These are phyloP conservation scores for Xylaria sp. DNA, from an alignment of 2,329 filamentous ascomycete species.

Conservation along the genomic window DNA sequence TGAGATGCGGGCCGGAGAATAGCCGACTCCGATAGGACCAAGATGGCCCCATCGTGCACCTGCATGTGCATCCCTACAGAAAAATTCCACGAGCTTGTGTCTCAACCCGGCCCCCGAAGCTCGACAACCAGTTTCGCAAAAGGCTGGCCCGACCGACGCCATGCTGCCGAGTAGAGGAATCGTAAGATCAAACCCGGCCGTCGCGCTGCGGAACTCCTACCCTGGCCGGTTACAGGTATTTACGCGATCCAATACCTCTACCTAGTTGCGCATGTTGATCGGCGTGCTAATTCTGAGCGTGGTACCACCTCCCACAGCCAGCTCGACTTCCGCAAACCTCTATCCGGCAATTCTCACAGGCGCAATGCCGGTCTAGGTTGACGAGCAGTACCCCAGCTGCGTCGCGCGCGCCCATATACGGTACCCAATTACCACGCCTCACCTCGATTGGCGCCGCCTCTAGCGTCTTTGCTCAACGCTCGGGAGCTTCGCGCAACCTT, in stretches of 20 bases:
- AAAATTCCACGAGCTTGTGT: background rate
- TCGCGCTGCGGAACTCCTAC: slow-evolving; percentile 42
- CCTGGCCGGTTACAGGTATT: slow-evolving; percentile 36
- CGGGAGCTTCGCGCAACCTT: slow-evolving; percentile 35
- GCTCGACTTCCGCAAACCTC: slow-evolving; percentile 18
- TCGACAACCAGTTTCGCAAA: background rate
- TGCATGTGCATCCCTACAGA: background rate
- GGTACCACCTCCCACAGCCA: slow-evolving; percentile 17
- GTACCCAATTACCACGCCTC: slow-evolving; percentile 22
- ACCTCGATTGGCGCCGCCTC: slow-evolving; percentile 22
- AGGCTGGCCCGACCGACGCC: slow-evolving; percentile 21
- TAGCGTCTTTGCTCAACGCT: slow-evolving; percentile 33
- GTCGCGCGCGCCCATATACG: slow-evolving; percentile 20
- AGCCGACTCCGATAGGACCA: background rate
- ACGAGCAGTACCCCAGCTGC: slow-evolving; percentile 12
- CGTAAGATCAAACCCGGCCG: slow-evolving; percentile 48
- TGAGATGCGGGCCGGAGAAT: background rate
- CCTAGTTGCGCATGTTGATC: background rate
- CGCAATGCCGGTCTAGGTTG: slow-evolving; percentile 21
- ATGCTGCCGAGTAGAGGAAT: slow-evolving; percentile 62
- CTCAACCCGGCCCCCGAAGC: background rate
- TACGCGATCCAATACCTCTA: slow-evolving; percentile 24
- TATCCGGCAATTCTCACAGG: slow-evolving; percentile 31
- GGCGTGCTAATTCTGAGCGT: slow-evolving; percentile 14
- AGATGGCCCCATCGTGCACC: too few relatives aligned